Evolutionary conservation across 345 rosid genomes (phyloP), one percentile per base, ranked within the genome.

Genomic region (Gossypium longicalyx): DNA sequence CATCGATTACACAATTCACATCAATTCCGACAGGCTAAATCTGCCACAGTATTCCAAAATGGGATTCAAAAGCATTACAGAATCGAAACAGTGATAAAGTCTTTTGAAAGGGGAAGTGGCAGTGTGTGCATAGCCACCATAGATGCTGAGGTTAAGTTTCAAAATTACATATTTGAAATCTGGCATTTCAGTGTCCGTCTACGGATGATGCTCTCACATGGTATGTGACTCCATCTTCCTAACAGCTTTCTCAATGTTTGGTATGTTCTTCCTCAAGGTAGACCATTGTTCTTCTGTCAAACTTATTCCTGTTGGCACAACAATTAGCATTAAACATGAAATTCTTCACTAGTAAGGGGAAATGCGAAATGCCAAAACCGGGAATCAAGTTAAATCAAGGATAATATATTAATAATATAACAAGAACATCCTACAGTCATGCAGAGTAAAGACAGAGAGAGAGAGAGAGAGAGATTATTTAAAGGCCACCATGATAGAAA

Each of bases 231-330:
- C 84, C 98, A 92, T 89, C 84, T 87, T 86, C 84, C 69, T 77
- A 71, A 94, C 78, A 67, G 98, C 98, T 67, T 87, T 73, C 72
- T 94, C 91, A 59, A 94, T 85, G 56, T 89, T 88, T 51, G 94
- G 81, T 52, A 92, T 79, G 60, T 86, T 92, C 83, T 84, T 85
- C 77, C 78, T 85, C 16, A 94, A 84, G 20, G 64, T 67, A 19
- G 87, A 75, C 98, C 98, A 94, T 60, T 94, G 98, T 13, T 94
- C 97, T 79, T 85, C 91, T 1, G 91, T 88, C 85, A 94, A 82
- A 80, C 97, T 89, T 82, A 92, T 94, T 60, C 98, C 98, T 94
- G 86, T 4, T 68, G 22, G 76, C 3, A 73, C 16, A 60, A 20
- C 67, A 56, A 22, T 12, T 44, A 23, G 19, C 49, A 12, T 22